Percentiles rank a stretch among this genome's conserved stretches.
Evolutionary conservation across 2,329 filamentous ascomycete genomes (phyloP).

Genomic region (Ophidiomyces ophidiicola): DNA sequence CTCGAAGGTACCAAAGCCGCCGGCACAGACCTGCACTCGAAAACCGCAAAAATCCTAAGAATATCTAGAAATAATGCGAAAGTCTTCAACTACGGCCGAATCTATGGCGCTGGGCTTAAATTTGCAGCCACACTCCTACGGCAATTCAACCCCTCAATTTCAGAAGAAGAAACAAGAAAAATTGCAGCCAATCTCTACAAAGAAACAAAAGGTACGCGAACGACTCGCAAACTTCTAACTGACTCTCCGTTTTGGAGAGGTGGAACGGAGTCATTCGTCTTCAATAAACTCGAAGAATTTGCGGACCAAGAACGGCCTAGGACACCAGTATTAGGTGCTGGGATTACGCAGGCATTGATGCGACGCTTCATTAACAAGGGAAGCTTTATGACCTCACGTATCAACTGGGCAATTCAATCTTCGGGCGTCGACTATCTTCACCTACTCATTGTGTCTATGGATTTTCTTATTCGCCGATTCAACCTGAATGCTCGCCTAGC

Average conservation of each 20-base stretch:
- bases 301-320: slow-evolving; percentile 84
- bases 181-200: slow-evolving; percentile 73
- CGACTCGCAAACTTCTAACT: slow-evolving; percentile 57
- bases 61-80: slow-evolving; percentile 94
- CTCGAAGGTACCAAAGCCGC: slow-evolving; percentile 89
- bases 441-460: slow-evolving; percentile 85
- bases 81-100: slow-evolving; percentile 96
- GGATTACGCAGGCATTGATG: slow-evolving; percentile 93
- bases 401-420: slow-evolving; percentile 98
- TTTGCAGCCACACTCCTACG: slow-evolving; percentile 82
- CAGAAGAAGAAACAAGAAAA: slow-evolving; percentile 62
- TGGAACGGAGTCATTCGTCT: slow-evolving; percentile 93
- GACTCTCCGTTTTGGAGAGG: slow-evolving; percentile 83
- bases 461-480: slow-evolving; percentile 76
- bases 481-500: slow-evolving; percentile 74
- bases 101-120: slow-evolving; percentile 92
- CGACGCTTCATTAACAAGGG: slow-evolving; percentile 74
- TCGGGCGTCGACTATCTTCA: slow-evolving; percentile 96
- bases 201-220: slow-evolving; percentile 82
- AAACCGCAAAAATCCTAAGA: slow-evolving; percentile 80
- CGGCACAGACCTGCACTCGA: slow-evolving; percentile 87
- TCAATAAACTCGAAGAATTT: slow-evolving; percentile 96
- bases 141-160: slow-evolving; percentile 80
- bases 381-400: slow-evolving; percentile 86
- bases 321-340: slow-evolving; percentile 84